Base-by-base conservation (phyloP, 2,329 filamentous ascomycete genomes). In the Hymenoscyphus scutula region DNA sequence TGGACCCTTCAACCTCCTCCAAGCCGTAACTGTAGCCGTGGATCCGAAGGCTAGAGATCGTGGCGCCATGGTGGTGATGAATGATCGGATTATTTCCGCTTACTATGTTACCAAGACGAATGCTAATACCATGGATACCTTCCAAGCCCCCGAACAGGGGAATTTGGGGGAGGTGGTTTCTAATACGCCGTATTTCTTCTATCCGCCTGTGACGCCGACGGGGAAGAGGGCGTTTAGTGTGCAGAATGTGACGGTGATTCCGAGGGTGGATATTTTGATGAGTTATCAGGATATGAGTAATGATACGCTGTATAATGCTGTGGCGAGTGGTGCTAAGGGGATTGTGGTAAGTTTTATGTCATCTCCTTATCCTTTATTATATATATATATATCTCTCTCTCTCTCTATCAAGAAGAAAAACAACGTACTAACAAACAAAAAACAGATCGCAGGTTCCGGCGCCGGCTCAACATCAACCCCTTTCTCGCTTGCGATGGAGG, bases 61-160 rank as follows among this genome's bases (percentile, higher is more conserved):
- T 1, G 86, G 85, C 48, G 78, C 82, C 17, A 82, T 89, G 79
- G 78, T 87, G 23, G 82, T 83, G 1, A 74, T 88, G 62, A 88
- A 87, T 70, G 85, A 88, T 72, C 81, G 84, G 61, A 87, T 88
- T 67, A 80, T 79, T 4, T 79, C 76, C 23, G 81, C 84, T 19
- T 86, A 81, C 69, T 88, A 83, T 74, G 82, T 77, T 3, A 83
- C 82, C 59, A 89, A 89, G 75, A 84, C 81, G 34, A 83, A 87
- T 68, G 84, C 85, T 57, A 88, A 88, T 74, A 78, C 81, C 1
- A 76, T 87, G 56, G 85, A 88, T 69, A 85, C 85, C 7, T 89
- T 89, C 78, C 81, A 80, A 70, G 79, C 81, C 1, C 76, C 76
- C 15, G 85, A 89, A 74, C 78, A 79, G 67, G 83, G 85, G 1